phyloP scores from a whole-genome alignment of 2,329 filamentous ascomycete genomes.

The Diplodia mutila region DNA sequence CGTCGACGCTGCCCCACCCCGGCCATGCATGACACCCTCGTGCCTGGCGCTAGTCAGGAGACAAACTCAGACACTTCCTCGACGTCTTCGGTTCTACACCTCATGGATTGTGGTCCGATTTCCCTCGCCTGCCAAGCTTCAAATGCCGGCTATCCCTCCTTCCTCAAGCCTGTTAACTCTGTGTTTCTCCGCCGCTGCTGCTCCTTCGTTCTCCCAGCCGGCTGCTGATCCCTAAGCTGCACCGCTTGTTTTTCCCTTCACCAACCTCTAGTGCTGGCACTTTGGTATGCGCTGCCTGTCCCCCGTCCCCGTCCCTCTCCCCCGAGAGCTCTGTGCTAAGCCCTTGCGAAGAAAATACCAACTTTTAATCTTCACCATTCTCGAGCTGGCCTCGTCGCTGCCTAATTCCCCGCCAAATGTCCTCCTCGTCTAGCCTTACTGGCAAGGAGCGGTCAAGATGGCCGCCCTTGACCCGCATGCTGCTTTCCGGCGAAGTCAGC shows the following conservation, averaged over 20 bases:
- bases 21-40: not conserved
- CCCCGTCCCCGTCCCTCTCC: too few species aligned
- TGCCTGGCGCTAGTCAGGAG: conserved; percentile 22
- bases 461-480: conserved; percentile 79
- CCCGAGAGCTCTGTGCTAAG: not conserved
- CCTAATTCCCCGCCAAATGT: conserved; percentile 4
- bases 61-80: conserved; percentile 10
- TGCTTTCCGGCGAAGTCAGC: conserved; percentile 81
- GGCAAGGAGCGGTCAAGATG: conserved; percentile 73
- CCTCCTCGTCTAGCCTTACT: conserved; percentile 36
- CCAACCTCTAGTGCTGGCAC: conserved; percentile 19
- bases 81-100: not conserved
- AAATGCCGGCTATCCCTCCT: conserved; percentile 12
- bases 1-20: not conserved
- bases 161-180: not conserved
- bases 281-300: conserved; percentile 11
- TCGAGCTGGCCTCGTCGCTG: conserved; percentile 21
- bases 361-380: conserved; percentile 2
- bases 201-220: conserved; percentile 2
- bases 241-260: not conserved
- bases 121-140: conserved; percentile 13
- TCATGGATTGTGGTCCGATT: conserved; percentile 5
- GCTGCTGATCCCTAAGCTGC: not conserved
- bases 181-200: conserved; percentile 4
- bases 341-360: not conserved